These are phyloP conservation scores for Tricholoma hemisulphureum DNA, from an alignment of 768 basidiomycete species.

Conservation along the genomic window DNA sequence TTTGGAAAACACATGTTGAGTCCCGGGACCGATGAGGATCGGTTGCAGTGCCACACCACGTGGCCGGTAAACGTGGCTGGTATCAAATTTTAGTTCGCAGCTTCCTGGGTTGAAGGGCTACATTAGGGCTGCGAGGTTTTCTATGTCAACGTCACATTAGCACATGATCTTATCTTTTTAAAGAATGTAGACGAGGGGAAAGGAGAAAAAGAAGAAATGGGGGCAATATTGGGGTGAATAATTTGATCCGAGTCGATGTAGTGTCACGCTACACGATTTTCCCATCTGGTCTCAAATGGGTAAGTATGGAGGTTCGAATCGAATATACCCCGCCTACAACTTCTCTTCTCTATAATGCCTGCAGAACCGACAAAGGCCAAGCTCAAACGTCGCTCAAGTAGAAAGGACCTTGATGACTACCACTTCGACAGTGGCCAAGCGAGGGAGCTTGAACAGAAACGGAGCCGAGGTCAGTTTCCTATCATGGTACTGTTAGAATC, in stretches of 20 bases:
- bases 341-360: slow-evolving; percentile 41
- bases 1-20: too few species aligned
- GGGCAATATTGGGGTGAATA: not conserved
- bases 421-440: slow-evolving; percentile 52
- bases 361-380: slow-evolving; percentile 53
- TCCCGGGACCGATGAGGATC: too few species aligned
- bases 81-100: too few species aligned
- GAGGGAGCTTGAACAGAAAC: slow-evolving; percentile 71
- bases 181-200: not conserved
- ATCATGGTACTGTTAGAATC: not conserved
- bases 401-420: slow-evolving; percentile 51
- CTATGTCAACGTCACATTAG: too few species aligned
- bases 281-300: not conserved
- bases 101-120: too few species aligned
- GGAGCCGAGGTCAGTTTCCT: slow-evolving; percentile 52
- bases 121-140: too few species aligned
- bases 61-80: too few species aligned
- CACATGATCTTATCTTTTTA: not conserved
- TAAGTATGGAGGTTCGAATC: not conserved
- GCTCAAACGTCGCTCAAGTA: slow-evolving; percentile 47
- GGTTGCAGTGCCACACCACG: too few species aligned
- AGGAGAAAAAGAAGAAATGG: not conserved
- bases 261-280: not conserved
- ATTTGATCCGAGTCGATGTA: not conserved
- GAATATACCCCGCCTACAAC: not conserved